phyloP scores from a whole-genome alignment of 2,329 filamentous ascomycete genomes.

The Lachnellula cervina region DNA sequence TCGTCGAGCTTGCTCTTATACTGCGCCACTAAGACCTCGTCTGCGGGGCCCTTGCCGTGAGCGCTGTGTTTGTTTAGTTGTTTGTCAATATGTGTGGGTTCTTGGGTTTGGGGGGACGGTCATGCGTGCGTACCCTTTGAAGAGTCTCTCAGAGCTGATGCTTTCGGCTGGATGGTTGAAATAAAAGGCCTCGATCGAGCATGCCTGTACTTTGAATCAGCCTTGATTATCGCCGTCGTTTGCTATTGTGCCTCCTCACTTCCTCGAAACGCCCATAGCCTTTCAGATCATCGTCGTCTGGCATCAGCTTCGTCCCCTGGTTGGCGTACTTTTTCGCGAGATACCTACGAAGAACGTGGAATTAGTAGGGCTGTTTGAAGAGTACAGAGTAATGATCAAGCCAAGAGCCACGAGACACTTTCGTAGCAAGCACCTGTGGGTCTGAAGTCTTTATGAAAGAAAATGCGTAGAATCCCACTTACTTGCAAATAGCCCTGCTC shows the following conservation, averaged over 20 bases:
- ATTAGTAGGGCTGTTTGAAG: no score
- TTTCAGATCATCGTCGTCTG: conserved; percentile 21
- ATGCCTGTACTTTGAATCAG: conserved; percentile 8
- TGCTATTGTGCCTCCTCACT: conserved; percentile 13
- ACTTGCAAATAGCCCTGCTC: conserved; percentile 31
- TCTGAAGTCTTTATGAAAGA: no score
- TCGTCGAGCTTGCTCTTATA: conserved; percentile 13
- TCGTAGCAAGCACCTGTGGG: no score
- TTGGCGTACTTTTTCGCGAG: conserved; percentile 29
- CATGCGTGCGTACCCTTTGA: conserved; percentile 13
- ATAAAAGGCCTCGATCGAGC: conserved; percentile 27
- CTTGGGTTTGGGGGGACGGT: not conserved
- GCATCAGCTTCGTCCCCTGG: conserved; percentile 25
- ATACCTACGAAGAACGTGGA: conserved; percentile 6
- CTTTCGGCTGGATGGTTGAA: conserved; percentile 14
- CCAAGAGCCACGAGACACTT: no score
- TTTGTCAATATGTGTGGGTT: not conserved
- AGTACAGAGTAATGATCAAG: no score
- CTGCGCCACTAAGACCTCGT: conserved; percentile 15
- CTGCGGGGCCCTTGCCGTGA: conserved; percentile 7
- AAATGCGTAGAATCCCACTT: no score
- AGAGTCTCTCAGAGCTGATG: conserved; percentile 20
- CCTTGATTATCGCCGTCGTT: not conserved
- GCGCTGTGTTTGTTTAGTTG: conserved; percentile 5
- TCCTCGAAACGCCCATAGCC: conserved; percentile 23